Evolutionary conservation across 805 yeast species (phyloP).

Genomic region (Starmera dryadoides): DNA sequence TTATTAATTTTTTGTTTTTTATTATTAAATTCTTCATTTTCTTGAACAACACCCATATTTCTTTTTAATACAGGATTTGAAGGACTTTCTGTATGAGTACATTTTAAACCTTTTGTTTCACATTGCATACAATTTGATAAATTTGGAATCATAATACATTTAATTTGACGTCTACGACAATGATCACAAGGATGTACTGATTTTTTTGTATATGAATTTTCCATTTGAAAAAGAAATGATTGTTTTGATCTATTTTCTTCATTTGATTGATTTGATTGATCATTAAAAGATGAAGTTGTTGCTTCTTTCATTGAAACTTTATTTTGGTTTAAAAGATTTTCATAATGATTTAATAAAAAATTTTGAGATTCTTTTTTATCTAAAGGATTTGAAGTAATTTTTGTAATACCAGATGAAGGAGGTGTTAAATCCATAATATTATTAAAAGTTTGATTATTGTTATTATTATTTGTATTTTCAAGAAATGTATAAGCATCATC

Average conservation of each 20-base stretch:
- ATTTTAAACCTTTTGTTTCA: slow-evolving; percentile 62
- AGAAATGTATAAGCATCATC: slow-evolving; percentile 11
- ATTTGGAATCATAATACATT: slow-evolving; percentile 66
- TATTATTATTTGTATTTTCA: not conserved
- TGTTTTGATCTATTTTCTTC: not conserved
- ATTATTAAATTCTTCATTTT: slow-evolving; percentile 5
- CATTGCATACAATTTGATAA: slow-evolving; percentile 66
- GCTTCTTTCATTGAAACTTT: slow-evolving; percentile 18
- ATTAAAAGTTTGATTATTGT: not conserved
- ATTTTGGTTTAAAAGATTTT: slow-evolving; percentile 17
- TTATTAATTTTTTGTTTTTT: slow-evolving; percentile 20
- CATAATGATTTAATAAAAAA: slow-evolving; percentile 17
- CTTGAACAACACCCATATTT: slow-evolving; percentile 18
- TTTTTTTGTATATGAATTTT: slow-evolving; percentile 5
- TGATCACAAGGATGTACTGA: slow-evolving; percentile 62
- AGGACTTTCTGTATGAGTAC: slow-evolving; percentile 65
- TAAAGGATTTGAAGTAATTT: not conserved
- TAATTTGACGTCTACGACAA: slow-evolving; percentile 72
- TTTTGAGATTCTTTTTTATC: slow-evolving; percentile 1
- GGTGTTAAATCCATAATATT: not conserved
- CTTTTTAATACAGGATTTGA: slow-evolving; percentile 30
- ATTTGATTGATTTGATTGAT: not conserved
- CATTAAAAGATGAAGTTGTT: too few species aligned
- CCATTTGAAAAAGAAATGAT: not conserved
- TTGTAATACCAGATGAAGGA: not conserved